Evolutionary conservation across 108 stramenopile species (phyloP).

Genomic region (Conticribra weissflogii): DNA sequence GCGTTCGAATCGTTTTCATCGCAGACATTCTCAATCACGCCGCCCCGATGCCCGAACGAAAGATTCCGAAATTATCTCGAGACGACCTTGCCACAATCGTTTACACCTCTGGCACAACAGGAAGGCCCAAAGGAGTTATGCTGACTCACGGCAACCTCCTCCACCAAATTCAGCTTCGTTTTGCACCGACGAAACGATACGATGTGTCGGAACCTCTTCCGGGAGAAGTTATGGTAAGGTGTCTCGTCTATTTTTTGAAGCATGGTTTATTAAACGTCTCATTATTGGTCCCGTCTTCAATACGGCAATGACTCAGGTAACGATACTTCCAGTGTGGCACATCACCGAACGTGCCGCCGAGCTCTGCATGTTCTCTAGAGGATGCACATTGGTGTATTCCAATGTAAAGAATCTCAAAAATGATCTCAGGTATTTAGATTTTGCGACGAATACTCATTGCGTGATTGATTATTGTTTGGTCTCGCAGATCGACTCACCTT

Average conservation of each 20-base stretch:
- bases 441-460: too few species aligned
- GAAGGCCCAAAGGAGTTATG: conserved; percentile 64
- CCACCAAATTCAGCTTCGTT: conserved; percentile 28
- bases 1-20: conserved; percentile 14
- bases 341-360: conserved; percentile 44
- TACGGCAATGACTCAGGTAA: not conserved
- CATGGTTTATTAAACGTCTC: too few species aligned
- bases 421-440: conserved; percentile 33
- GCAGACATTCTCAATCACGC: conserved; percentile 20
- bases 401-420: conserved; percentile 58
- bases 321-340: conserved; percentile 41
- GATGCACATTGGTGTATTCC: conserved; percentile 45
- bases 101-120: conserved; percentile 77
- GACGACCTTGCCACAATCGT: conserved; percentile 64
- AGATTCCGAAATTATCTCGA: conserved; percentile 30
- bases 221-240: conserved; percentile 27
- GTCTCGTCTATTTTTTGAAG: not conserved
- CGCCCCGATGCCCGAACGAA: not conserved
- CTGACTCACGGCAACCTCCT: conserved; percentile 68
- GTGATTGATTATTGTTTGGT: too few species aligned
- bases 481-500: too few species aligned
- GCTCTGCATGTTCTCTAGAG: conserved; percentile 30
- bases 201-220: conserved; percentile 31
- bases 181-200: conserved; percentile 29
- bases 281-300: too few species aligned